Percentiles rank a stretch among this genome's conserved stretches.
phyloP scores from a whole-genome alignment of 2,329 filamentous ascomycete genomes.

The Chrysosporium queenslandicum region DNA sequence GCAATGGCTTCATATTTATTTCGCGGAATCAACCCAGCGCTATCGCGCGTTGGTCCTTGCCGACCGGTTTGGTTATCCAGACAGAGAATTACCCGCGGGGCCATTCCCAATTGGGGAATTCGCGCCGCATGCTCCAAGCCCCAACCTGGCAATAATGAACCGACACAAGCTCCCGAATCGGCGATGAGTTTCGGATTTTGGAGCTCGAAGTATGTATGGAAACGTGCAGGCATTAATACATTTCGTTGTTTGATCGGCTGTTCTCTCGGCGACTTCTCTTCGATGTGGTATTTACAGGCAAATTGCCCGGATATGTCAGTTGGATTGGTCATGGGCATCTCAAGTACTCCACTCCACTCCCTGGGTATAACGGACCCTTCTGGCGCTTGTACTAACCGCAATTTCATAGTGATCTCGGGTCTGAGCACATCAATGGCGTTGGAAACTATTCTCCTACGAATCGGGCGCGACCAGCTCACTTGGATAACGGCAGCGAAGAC shows the following conservation, averaged over 20 bases:
- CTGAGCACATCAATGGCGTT: conserved; percentile 44
- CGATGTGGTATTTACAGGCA: conserved; percentile 47
- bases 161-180: not conserved
- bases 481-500: conserved; percentile 43
- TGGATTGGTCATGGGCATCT: conserved; percentile 43
- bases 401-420: conserved; percentile 42
- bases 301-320: conserved; percentile 41
- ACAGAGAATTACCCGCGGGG: not conserved
- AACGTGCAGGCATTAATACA: conserved; percentile 46
- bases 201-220: conserved; percentile 36
- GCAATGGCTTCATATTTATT: not conserved
- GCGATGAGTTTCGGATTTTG: conserved; percentile 25
- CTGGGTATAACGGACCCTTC: not conserved
- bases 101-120: not conserved
- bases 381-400: conserved; percentile 1
- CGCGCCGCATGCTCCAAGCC: conserved; percentile 12
- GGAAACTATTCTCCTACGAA: conserved; percentile 43
- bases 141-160: not conserved
- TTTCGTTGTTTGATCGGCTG: conserved; percentile 48
- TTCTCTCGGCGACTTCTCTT: conserved; percentile 47
- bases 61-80: not conserved
- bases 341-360: conserved; percentile 32
- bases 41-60: not conserved
- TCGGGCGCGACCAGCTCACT: conserved; percentile 40
- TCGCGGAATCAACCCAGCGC: not conserved